phyloP scores from a whole-genome alignment of 768 basidiomycete genomes.

The Panaeolus cyanescens region DNA sequence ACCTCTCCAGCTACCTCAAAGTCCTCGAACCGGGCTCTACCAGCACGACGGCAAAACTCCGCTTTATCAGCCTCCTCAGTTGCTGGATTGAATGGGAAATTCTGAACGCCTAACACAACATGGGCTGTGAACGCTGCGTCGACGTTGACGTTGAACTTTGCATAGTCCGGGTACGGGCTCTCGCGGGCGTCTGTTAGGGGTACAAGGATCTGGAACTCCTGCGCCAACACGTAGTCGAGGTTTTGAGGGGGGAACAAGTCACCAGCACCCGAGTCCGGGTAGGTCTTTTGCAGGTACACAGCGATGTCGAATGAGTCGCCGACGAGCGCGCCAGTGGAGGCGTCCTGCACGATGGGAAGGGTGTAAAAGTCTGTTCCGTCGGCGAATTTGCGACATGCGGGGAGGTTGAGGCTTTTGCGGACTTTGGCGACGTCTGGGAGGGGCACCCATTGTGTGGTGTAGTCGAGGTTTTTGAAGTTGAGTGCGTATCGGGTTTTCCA shows the following conservation, averaged over 20 bases:
- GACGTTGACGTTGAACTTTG: background rate
- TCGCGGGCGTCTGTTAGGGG: background rate
- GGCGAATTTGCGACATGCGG: constrained; percentile 27
- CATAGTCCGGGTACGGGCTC: background rate
- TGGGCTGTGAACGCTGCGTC: background rate
- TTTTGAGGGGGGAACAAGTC: background rate
- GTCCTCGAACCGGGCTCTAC: background rate
- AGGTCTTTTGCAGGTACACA: constrained; percentile 48
- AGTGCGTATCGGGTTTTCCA: constrained; percentile 30
- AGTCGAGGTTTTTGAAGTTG: constrained; percentile 19
- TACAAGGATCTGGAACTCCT: background rate
- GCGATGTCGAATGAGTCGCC: constrained; percentile 47
- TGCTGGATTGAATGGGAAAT: background rate
- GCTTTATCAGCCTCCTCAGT: background rate
- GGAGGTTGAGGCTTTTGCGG: constrained; percentile 34
- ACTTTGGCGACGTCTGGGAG: constrained; percentile 43
- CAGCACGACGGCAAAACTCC: background rate
- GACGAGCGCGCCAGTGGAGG: constrained; percentile 34
- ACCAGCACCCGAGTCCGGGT: constrained; percentile 31
- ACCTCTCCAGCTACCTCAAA: background rate
- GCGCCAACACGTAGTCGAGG: background rate
- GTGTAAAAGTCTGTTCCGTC: constrained; percentile 39
- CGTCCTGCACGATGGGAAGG: constrained; percentile 50
- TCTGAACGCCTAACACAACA: background rate
- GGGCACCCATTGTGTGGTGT: constrained; percentile 50